phyloP scores from a whole-genome alignment of 2,329 filamentous ascomycete species.

The Karstenula rhodostoma region DNA sequence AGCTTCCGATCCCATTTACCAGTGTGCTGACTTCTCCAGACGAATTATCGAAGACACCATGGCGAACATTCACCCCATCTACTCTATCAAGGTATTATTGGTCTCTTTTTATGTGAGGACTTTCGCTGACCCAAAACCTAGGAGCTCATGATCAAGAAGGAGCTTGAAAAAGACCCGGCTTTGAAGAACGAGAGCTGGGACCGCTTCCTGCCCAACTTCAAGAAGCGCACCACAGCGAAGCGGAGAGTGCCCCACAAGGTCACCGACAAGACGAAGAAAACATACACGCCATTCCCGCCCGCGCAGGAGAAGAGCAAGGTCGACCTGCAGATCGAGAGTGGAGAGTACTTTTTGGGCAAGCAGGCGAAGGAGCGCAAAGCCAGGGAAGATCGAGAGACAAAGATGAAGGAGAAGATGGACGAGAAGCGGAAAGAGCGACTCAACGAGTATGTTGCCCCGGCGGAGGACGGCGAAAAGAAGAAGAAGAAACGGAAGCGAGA shows the following conservation, averaged over 20 bases:
- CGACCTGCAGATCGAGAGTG: slow-evolving; percentile 95
- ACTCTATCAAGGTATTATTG: slow-evolving; percentile 50
- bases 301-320: slow-evolving; percentile 99
- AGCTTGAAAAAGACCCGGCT: slow-evolving; percentile 86
- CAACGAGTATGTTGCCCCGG: slow-evolving; percentile 85
- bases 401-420: slow-evolving; percentile 85
- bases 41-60: slow-evolving; percentile 91
- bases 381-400: slow-evolving; percentile 81
- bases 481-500: slow-evolving; percentile 54
- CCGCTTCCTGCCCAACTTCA: slow-evolving; percentile 95
- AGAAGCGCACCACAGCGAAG: slow-evolving; percentile 88
- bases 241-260: slow-evolving; percentile 83
- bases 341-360: slow-evolving; percentile 95
- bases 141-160: slow-evolving; percentile 90
- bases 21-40: too few species aligned
- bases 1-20: too few species aligned
- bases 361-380: slow-evolving; percentile 86
- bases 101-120: neutral
- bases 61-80: slow-evolving; percentile 88
- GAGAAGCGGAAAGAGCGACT: slow-evolving; percentile 87
- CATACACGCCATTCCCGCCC: slow-evolving; percentile 96
- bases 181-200: slow-evolving; percentile 92
- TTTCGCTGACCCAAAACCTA: neutral
- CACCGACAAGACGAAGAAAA: slow-evolving; percentile 91
- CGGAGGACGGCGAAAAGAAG: slow-evolving; percentile 70